Conservation (phyloP, 192 early-diverging fungal species). For the Mortierella hygrophila region DNA sequence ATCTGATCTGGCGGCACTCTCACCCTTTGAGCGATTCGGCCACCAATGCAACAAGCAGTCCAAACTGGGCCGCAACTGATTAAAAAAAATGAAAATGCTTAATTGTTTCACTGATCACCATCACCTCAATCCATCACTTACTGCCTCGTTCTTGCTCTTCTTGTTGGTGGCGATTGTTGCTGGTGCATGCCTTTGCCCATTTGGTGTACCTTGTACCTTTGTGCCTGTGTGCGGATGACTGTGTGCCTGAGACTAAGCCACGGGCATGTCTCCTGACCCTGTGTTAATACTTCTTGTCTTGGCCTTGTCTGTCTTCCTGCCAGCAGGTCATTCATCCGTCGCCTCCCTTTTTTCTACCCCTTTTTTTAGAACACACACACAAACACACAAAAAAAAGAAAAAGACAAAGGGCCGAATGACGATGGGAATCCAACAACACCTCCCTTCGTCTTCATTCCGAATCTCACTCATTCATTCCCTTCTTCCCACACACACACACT, state of each 20-base stretch:
- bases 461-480: background rate
- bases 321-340: background rate
- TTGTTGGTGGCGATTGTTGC: no score
- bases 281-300: background rate
- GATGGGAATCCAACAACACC: background rate
- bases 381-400: background rate
- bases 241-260: constrained; percentile 1
- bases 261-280: background rate
- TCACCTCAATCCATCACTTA: no score
- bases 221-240: background rate
- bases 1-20: background rate
- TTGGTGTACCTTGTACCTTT: background rate
- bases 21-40: constrained; percentile 1
- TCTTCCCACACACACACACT: background rate
- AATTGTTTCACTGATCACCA: background rate
- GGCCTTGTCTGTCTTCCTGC: background rate
- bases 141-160: no score
- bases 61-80: background rate
- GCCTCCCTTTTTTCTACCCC: background rate
- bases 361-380: constrained; percentile 2
- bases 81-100: background rate
- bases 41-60: background rate
- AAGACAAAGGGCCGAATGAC: background rate
- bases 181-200: no score
- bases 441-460: background rate